These are phyloP conservation scores for Exophiala sp. DNA, from an alignment of 2,329 filamentous ascomycete genomes.

Conservation along the genomic window DNA sequence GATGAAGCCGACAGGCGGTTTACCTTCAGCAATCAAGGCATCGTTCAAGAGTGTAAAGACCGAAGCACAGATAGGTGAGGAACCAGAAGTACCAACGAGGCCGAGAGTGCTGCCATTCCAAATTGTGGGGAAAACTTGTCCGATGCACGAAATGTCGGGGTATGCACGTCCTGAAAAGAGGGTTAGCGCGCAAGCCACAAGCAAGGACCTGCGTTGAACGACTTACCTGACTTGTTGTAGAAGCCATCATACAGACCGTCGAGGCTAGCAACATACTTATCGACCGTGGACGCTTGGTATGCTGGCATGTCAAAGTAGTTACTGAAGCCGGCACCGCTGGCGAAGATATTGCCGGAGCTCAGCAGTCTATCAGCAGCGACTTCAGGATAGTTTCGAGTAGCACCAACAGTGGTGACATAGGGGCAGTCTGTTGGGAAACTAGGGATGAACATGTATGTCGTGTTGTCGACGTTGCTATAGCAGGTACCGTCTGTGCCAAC, in stretches of 20 bases:
- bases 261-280: conserved; percentile 40
- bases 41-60: conserved; percentile 27
- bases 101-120: conserved; percentile 36
- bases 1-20: conserved; percentile 25
- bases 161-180: conserved; percentile 52
- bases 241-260: conserved; percentile 52
- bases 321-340: conserved; percentile 47
- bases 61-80: conserved; percentile 23
- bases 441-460: conserved; percentile 52
- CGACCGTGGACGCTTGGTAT: conserved; percentile 48
- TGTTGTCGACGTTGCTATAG: conserved; percentile 53
- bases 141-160: conserved; percentile 61
- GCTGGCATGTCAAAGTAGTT: conserved; percentile 46
- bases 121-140: conserved; percentile 40
- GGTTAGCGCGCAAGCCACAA: background rate
- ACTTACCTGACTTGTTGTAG: conserved; percentile 54
- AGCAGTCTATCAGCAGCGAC: conserved; percentile 17
- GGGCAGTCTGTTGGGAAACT: conserved; percentile 58
- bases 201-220: conserved; percentile 36
- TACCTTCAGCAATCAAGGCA: conserved; percentile 23
- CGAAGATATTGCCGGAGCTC: conserved; percentile 33
- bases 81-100: conserved; percentile 47
- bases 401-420: conserved; percentile 62
- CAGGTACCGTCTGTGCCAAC: conserved; percentile 49
- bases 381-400: conserved; percentile 50